Conservation (phyloP, 1,284 basidiomycete genomes). For the Blastosporella zonata region DNA sequence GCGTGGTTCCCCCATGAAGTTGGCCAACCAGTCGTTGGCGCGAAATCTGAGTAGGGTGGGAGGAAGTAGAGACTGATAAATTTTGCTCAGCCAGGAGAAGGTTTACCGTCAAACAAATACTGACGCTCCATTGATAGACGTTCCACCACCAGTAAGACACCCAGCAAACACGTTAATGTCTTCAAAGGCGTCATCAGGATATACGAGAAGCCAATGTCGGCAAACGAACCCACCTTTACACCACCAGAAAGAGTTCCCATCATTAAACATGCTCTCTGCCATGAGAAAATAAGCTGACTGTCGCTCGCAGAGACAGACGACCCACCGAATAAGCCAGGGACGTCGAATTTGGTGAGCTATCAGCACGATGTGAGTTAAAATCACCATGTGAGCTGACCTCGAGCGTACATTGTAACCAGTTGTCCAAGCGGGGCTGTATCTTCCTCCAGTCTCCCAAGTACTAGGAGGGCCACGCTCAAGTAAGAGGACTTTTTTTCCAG, state of each 20-base stretch:
- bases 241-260: slow-evolving; percentile 57
- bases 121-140: slow-evolving; percentile 60
- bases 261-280: slow-evolving; percentile 59
- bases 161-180: slow-evolving; percentile 61
- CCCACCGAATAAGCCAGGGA: slow-evolving; percentile 53
- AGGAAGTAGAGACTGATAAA: slow-evolving; percentile 51
- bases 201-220: not conserved
- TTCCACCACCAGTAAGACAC: slow-evolving; percentile 60
- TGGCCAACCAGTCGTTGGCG: slow-evolving; percentile 51
- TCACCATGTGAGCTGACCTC: not conserved
- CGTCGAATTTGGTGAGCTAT: slow-evolving; percentile 61
- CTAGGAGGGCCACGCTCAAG: slow-evolving; percentile 61
- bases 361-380: slow-evolving; percentile 3
- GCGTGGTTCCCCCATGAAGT: slow-evolving; percentile 48
- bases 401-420: slow-evolving; percentile 40
- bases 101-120: slow-evolving; percentile 22
- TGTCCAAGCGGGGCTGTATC: slow-evolving; percentile 51
- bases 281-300: not conserved
- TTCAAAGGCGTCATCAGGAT: slow-evolving; percentile 13
- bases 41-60: slow-evolving; percentile 51
- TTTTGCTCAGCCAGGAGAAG: not conserved
- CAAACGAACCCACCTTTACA: slow-evolving; percentile 43
- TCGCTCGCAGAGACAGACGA: not conserved
- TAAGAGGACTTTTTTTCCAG: slow-evolving; percentile 58
- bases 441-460: slow-evolving; percentile 54